Conservation (phyloP, 1,139 yeast genomes). For the Saccharomyces hybrid region DNA sequence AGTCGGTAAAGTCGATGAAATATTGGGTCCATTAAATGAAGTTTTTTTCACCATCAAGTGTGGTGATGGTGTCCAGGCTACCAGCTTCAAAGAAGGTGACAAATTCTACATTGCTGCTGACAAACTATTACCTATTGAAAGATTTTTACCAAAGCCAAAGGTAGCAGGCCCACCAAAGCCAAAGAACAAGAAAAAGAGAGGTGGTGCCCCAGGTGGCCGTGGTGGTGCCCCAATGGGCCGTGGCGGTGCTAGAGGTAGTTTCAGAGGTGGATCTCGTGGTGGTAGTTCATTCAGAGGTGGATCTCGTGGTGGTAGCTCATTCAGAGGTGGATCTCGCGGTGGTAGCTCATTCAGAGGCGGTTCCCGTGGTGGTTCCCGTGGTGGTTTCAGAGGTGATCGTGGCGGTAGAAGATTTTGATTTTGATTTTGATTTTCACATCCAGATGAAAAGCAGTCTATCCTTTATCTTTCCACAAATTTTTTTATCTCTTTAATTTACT, state of each 20-base stretch:
- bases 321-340: slow-evolving; percentile 17
- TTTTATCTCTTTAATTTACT: background rate
- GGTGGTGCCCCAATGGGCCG: no score
- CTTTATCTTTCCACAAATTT: background rate
- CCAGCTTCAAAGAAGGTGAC: no score
- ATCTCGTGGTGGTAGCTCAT: slow-evolving; percentile 26
- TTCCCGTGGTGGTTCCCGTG: slow-evolving; percentile 21
- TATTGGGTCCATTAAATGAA: no score
- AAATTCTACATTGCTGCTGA: no score
- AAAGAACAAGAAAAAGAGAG: no score
- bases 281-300: slow-evolving; percentile 23
- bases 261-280: slow-evolving; percentile 41
- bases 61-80: no score
- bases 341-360: slow-evolving; percentile 21
- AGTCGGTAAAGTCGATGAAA: no score
- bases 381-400: slow-evolving; percentile 10
- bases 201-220: no score
- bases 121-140: no score
- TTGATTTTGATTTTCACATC: background rate
- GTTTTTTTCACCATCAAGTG: no score
- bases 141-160: no score
- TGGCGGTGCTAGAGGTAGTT: slow-evolving; percentile 38
- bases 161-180: no score
- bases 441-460: background rate
- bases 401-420: slow-evolving; percentile 11